phyloP scores from a whole-genome alignment of 2,329 filamentous ascomycete genomes.

The Verticillium isaacii region DNA sequence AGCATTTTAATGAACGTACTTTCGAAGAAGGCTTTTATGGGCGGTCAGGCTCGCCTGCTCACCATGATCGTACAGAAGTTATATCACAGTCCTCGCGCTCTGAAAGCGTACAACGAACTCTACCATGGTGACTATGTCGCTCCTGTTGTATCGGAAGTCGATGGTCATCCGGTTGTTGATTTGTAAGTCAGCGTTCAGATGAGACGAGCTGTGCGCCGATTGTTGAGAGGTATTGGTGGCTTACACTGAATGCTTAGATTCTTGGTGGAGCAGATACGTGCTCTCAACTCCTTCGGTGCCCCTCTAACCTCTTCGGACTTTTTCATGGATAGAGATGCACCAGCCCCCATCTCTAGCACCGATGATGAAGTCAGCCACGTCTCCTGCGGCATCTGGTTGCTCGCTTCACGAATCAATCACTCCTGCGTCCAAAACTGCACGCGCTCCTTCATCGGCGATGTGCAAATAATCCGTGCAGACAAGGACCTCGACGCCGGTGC shows the following conservation, averaged over 20 bases:
- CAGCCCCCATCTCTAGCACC: not conserved
- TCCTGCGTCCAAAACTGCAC: slow-evolving; percentile 40
- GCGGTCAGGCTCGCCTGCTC: slow-evolving; percentile 36
- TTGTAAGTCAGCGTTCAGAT: slow-evolving; percentile 28
- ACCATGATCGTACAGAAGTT: slow-evolving; percentile 38
- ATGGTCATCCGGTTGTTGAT: slow-evolving; percentile 38
- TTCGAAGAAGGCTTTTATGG: slow-evolving; percentile 23
- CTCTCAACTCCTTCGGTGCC: slow-evolving; percentile 37
- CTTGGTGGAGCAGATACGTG: slow-evolving; percentile 35
- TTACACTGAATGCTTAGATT: slow-evolving; percentile 27
- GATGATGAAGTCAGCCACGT: slow-evolving; percentile 2
- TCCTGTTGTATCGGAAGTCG: slow-evolving; percentile 17
- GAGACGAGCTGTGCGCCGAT: not conserved
- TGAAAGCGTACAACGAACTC: slow-evolving; percentile 28
- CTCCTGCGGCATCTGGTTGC: slow-evolving; percentile 40
- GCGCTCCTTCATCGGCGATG: slow-evolving; percentile 49
- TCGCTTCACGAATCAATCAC: slow-evolving; percentile 48
- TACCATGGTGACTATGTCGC: slow-evolving; percentile 34
- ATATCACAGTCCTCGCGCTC: slow-evolving; percentile 29
- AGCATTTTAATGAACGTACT: slow-evolving; percentile 31
- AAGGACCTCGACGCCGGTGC: slow-evolving; percentile 34
- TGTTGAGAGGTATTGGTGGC: not conserved
- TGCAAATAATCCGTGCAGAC: slow-evolving; percentile 44
- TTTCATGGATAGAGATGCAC: not conserved
- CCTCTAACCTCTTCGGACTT: slow-evolving; percentile 16